Evolutionary conservation across 176 grass and related monocot genomes (phyloP).

Genomic region (Carex scoparia): DNA sequence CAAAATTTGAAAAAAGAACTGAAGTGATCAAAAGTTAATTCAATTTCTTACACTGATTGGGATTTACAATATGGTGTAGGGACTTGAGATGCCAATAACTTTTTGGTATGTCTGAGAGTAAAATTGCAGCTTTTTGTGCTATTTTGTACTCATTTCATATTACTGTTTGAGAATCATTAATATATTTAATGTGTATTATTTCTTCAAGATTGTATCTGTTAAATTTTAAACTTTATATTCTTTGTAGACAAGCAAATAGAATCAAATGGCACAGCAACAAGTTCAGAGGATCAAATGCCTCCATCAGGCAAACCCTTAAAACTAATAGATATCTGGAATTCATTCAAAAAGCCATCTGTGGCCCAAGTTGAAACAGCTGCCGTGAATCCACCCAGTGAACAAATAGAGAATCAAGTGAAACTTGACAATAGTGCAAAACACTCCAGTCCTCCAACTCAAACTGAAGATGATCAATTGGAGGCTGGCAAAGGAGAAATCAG

Average conservation of each 20-base stretch:
- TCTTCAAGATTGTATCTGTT: background rate
- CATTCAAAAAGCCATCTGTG: conserved; percentile 50
- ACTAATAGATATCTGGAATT: conserved; percentile 57
- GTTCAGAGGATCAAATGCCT: conserved; percentile 39
- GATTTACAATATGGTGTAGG: background rate
- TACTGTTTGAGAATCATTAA: background rate
- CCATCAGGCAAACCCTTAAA: conserved; percentile 56
- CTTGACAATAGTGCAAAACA: conserved; percentile 25
- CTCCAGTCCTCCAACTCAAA: conserved; percentile 18
- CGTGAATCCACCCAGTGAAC: conserved; percentile 31
- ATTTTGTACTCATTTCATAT: background rate
- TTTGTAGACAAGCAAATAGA: conserved; percentile 19
- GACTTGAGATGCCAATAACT: background rate
- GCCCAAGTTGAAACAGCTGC: conserved; percentile 44
- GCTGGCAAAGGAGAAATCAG: conserved; percentile 2
- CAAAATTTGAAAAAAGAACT: background rate
- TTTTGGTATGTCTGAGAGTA: background rate
- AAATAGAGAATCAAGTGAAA: conserved; percentile 39
- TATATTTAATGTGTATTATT: background rate
- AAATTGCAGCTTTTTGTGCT: background rate
- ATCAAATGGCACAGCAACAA: conserved; percentile 40
- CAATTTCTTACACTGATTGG: background rate
- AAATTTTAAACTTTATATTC: background rate
- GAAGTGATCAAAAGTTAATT: background rate
- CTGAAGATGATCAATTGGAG: conserved; percentile 12